Percentiles rank a stretch among this genome's conserved stretches.
Conservation (phyloP, 768 basidiomycete species). For the Lactarius psammicola region DNA sequence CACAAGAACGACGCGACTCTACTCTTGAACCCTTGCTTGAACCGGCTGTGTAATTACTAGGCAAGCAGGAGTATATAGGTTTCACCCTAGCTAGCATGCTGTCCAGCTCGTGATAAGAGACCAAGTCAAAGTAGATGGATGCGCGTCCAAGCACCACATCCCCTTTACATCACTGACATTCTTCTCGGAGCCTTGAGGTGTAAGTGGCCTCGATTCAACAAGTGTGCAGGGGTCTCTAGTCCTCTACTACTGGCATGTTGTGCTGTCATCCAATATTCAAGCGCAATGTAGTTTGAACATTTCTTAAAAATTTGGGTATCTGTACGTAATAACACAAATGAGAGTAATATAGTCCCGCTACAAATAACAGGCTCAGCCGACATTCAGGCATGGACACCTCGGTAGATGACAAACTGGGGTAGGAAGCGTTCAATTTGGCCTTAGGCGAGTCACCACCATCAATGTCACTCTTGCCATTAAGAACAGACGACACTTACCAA, state of each 20-base stretch:
- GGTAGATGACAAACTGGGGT: slow-evolving; percentile 46
- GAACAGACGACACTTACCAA: slow-evolving; percentile 34
- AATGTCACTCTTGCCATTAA: neutral
- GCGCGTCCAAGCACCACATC: neutral
- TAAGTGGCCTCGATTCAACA: neutral
- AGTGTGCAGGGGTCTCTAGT: neutral
- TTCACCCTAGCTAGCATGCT: no score
- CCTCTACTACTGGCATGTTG: neutral
- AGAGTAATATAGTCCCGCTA: neutral
- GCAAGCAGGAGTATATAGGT: no score
- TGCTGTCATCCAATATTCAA: neutral
- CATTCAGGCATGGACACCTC: slow-evolving; percentile 36
- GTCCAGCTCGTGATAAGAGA: neutral
- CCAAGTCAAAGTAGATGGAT: neutral
- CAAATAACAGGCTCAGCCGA: neutral
- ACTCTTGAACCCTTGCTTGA: no score
- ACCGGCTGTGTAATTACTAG: no score
- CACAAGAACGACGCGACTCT: neutral
- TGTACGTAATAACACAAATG: neutral
- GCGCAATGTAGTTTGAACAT: neutral
- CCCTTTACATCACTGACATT: neutral
- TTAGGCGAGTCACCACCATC: neutral
- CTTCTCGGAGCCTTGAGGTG: neutral
- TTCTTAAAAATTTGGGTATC: neutral
- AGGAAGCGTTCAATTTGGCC: slow-evolving; percentile 40